A percentile compares a stretch with the other conserved stretches of the same genome.
phyloP scores from a whole-genome alignment of 495 filamentous ascomycete genomes.

The Lepidopterella palustris region DNA sequence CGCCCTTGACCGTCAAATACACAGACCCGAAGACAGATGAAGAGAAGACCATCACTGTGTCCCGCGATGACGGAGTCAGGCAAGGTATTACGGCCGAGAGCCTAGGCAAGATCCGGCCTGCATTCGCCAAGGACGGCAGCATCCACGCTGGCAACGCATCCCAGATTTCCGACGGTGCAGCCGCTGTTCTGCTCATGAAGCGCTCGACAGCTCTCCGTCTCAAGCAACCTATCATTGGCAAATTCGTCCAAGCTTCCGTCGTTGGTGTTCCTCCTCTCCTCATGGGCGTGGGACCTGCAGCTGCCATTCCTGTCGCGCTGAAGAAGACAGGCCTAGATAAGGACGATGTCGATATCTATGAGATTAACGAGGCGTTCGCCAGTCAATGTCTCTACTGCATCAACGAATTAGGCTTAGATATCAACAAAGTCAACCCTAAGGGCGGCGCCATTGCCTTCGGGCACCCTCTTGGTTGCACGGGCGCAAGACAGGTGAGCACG shows the following conservation, averaged over 20 bases:
- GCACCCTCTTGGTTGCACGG: slow-evolving; percentile 91
- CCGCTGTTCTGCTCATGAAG: slow-evolving; percentile 93
- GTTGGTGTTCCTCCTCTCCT: slow-evolving; percentile 88
- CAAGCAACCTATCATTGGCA: slow-evolving; percentile 82
- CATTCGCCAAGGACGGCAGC: slow-evolving; percentile 83
- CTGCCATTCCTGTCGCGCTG: slow-evolving; percentile 87
- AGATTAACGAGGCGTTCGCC: slow-evolving; percentile 99
- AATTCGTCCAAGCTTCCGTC: slow-evolving; percentile 76
- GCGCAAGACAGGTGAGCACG: slow-evolving; percentile 87
- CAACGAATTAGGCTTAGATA: slow-evolving; percentile 75
- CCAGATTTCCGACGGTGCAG: slow-evolving; percentile 93
- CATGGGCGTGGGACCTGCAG: slow-evolving; percentile 95
- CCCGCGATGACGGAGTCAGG: slow-evolving; percentile 81
- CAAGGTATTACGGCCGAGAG: slow-evolving; percentile 79
- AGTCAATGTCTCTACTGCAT: slow-evolving; percentile 91
- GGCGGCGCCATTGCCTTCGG: slow-evolving; percentile 98
- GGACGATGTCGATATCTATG: slow-evolving; percentile 92
- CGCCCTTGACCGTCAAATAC: slow-evolving; percentile 71
- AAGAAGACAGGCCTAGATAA: slow-evolving; percentile 77
- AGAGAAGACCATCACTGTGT: slow-evolving; percentile 75
- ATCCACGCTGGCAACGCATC: slow-evolving; percentile 96
- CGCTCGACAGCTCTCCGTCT: slow-evolving; percentile 83
- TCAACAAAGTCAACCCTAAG: slow-evolving; percentile 89
- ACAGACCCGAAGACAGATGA: slow-evolving; percentile 89
- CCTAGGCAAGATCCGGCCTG: slow-evolving; percentile 80